phyloP scores from a whole-genome alignment of 768 basidiomycete species.

The Rhodotorula taiwanensis region DNA sequence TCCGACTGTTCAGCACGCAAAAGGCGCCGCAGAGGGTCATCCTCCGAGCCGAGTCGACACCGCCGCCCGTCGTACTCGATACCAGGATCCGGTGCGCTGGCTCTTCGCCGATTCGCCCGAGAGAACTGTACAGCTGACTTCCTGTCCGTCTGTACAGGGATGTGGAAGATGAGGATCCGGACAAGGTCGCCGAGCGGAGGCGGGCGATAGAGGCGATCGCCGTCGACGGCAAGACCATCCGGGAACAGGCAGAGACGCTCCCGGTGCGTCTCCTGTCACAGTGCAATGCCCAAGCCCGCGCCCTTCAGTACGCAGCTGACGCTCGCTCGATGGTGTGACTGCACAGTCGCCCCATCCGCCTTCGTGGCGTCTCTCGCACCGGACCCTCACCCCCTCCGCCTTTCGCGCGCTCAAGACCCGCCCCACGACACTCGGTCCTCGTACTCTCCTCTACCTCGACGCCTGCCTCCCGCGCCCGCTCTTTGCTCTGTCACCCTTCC shows the following conservation, averaged over 20 bases:
- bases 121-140: neutral
- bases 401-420: conserved; percentile 5
- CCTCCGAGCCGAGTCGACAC: conserved; percentile 7
- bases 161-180: conserved; percentile 10
- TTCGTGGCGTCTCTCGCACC: neutral
- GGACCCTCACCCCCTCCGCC: conserved; percentile 30
- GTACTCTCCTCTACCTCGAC: conserved; percentile 33
- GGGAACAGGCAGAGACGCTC: neutral
- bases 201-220: neutral
- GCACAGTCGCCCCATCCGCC: neutral
- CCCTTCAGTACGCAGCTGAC: too few relatives aligned
- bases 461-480: conserved; percentile 13
- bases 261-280: conserved; percentile 29
- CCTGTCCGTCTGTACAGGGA: neutral
- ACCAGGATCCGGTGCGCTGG: conserved; percentile 15
- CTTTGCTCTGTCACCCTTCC: conserved; percentile 8
- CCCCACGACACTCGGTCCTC: too few relatives aligned
- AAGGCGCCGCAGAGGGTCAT: conserved; percentile 13
- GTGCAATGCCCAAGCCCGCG: too few relatives aligned
- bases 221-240: conserved; percentile 6
- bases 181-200: neutral
- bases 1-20: conserved; percentile 27
- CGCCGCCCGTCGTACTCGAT: conserved; percentile 5
- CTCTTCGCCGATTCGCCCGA: too few relatives aligned
- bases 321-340: too few relatives aligned